Base-by-base conservation (phyloP, 1,139 yeast species). In the Scheffersomyces parashehatae region DNA sequence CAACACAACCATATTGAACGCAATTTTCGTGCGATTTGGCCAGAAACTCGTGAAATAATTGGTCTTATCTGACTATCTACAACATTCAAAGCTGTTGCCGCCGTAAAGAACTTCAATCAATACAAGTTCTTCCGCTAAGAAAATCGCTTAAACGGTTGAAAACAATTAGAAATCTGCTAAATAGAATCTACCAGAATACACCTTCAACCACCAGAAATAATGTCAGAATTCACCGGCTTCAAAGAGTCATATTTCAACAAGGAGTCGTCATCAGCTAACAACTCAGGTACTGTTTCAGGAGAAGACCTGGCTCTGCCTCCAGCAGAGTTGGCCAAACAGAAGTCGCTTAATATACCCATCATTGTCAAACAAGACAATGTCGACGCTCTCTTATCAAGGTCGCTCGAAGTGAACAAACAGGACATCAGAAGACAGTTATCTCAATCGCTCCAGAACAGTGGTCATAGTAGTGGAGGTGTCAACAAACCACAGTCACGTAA, bases 381-480 rank as follows among this genome's bases (percentile, higher is more conserved):
- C n/a, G 66, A 62, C 35, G 58, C 59, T 13, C 52, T 69, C 14
- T 57, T 66, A 36, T 61, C 67, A 46, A 59, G 62, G 39, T 66
- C 74, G 9, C 51, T 61, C 20, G 35, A 31, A 14, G n/a, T 31
- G n/a, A 31, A 31, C 35, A 31, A 31, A n/a, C 15, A 15, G 11
- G 77, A 70, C 49, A 69, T 71, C 48, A 70, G 69, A 50, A 67
- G 64, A 44, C 77, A 71, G 52, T 60, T 74, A 24, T 68, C 75
- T 20, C 77, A 70, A 50, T 70, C 77, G 26, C 60, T 73, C 39
- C 64, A 62, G 20, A 64, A 62, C n/a, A 37, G 44, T 7, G 52
- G 53, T 5, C 44, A 50, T 5, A 38, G 45, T 12, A 54, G 57
- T 15, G 73, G 72, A 15, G 77, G 78, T 0, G 64, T 73, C 12